Base-by-base conservation (phyloP, 257 asterid species). In the Mitragyna speciosa region DNA sequence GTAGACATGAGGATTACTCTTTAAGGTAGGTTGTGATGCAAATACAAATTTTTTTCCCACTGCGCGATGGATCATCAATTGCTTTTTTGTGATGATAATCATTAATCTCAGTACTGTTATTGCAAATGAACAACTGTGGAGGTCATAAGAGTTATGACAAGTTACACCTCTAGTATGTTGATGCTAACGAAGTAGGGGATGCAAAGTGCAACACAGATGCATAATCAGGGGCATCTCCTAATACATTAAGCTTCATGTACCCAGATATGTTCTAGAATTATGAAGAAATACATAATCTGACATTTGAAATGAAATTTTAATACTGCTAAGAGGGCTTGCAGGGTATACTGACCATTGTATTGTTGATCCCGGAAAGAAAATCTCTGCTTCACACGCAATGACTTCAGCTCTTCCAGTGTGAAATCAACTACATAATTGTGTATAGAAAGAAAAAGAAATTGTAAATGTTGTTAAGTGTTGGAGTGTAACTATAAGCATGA, bases 341-440 rank as follows among this genome's bases (percentile, higher is more conserved):
- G 26, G 8, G 52, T 16, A 14, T 41, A 87, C 94, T 86, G 70
- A 93, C 99, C 97, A 76, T 93, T 94, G 78, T 93, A 85, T 80
- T 92, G 96, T 81, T 88, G 97, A 86, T 96, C 98, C 72, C 99
- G 90, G 82, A 88, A 96, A 73, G 87, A 31, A 78, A 67, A 92
- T 79, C 99, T 93, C 88, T 96, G 99, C 83, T 90, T 96, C 81
- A 88, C 89, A 15, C 90, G 86, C 87, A 96, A 77, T n/a, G 93
- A 78, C 89, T 90, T 89, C 73, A 96, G 84, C 86, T 96, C 98
- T 59, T 90, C 81, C 68, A 94, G 87, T 47, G 97, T 96, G 87
- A 92, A 93, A 86, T 95, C 99, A 88, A 92, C 99, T 95, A 89
- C 83, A 88, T 58, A 51, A 24, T 5, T 12, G 41, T 15, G 19